Base-by-base conservation (phyloP, 805 yeast species). In the Sugiyamaella marilandica region DNA sequence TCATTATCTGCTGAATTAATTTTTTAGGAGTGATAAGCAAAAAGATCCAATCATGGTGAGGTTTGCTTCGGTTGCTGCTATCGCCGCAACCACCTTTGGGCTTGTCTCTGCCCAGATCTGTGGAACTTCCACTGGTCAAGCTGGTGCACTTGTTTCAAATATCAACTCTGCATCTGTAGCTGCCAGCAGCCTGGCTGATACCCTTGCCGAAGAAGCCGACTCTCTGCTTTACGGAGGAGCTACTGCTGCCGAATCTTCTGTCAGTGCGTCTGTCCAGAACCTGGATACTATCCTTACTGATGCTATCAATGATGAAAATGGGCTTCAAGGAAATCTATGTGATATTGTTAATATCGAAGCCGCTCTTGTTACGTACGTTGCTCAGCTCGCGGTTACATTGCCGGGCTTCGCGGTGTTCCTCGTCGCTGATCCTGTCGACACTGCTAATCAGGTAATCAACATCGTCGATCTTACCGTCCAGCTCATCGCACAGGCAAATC, bases 51-150 rank as follows among this genome's bases (percentile, higher is more conserved):
- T 14, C 16, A 44, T 44, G 47, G 47, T 44, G 18, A 44, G 47
- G 19, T 16, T 44, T 26, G 35, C 33, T 16, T 26, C 47, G 11
- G 11, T 44, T 13, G 16, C 24, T 16, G 35, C 47, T 4, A 29
- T 31, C 18, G 47, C 19, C 8, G 33, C 35, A 2, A 16, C 47
- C 18, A 36, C 34, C 4, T 8, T 26, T 21, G 47, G 47, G n/a
- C 35, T 44, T 10, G 47, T 26, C 19, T 26, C 35, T 18, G 47
- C 47, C 13, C 47, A 44, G 16, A 36, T 44, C 7, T 44, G 47
- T 26, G 47, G 47, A 16, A 44, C 47, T 5, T 44, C 47, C 32
- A 41, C 53, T 45, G 55, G 55, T 24, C 50, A 46, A 16, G 54
- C 47, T 13, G 51, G 36, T 3, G 33, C 21, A 4, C n/a, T 39